Percentiles rank a stretch among this genome's conserved stretches.
phyloP scores from a whole-genome alignment of 75 land plant genomes.

The Cryptomeria japonica region DNA sequence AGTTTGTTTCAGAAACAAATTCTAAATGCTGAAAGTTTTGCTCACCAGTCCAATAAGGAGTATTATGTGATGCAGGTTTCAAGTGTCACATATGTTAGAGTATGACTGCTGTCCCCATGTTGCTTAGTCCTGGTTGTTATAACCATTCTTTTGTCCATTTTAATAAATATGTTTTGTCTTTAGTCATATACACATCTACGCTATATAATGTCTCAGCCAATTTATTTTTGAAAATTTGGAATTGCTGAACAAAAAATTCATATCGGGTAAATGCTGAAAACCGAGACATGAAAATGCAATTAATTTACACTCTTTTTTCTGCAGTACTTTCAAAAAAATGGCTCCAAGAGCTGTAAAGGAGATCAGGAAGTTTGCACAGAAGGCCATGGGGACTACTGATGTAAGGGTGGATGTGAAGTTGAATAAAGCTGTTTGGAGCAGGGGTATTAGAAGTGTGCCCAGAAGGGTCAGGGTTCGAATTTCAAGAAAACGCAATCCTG shows the following conservation, averaged over 20 bases:
- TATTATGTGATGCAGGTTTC: not conserved
- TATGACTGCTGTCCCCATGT: not conserved
- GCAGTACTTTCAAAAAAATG: slow-evolving; percentile 84
- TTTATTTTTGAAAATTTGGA: not conserved
- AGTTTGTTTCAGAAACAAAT: too few species aligned
- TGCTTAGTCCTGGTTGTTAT: not conserved
- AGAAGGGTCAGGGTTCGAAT: slow-evolving; percentile 73
- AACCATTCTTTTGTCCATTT: not conserved
- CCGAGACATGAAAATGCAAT: not conserved
- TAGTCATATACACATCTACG: not conserved
- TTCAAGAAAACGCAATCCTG: slow-evolving; percentile 75
- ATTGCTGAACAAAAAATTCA: not conserved
- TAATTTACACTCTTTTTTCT: not conserved
- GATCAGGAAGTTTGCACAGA: slow-evolving; percentile 80
- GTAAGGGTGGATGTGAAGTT: slow-evolving; percentile 72
- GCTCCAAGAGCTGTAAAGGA: slow-evolving; percentile 79
- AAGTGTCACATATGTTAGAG: not conserved
- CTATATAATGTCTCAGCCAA: not conserved
- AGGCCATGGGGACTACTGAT: slow-evolving; percentile 75
- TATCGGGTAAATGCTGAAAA: not conserved
- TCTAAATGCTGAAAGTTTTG: too few species aligned
- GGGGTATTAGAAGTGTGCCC: slow-evolving; percentile 68
- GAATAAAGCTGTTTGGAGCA: slow-evolving; percentile 72
- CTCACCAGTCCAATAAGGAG: not conserved
- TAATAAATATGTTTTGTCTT: not conserved